Evolutionary conservation across 192 early-diverging fungal species (phyloP), one percentile per base, ranked within the genome.

Genomic region (Phlyctochytrium planicorne): DNA sequence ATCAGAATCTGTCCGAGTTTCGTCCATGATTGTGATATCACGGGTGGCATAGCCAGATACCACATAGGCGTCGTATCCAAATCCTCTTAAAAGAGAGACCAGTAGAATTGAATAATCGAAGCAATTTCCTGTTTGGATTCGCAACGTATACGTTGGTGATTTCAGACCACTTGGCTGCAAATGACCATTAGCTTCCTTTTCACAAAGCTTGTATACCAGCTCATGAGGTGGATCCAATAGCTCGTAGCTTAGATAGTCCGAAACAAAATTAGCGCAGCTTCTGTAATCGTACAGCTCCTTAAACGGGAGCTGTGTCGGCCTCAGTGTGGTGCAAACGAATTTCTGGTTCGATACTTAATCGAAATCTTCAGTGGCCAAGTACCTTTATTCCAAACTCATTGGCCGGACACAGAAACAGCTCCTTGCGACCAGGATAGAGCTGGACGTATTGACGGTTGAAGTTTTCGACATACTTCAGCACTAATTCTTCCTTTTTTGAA

Each of bases 61-160:
- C 27, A 86, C 81, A 60, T 78, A 84, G 30, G 84, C 84, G 66
- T 86, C 84, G 69, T 84, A 86, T 0, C 84, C 84, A 3, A 82
- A 83, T 3, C 84, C 84, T 2, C 75, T 73, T 16, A 86, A 70
- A 0, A 86, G 75, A 1, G 82, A 84, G 23, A 75, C 76, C 20
- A 86, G 74, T 10, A 86, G 67, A 3, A 79, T 77, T 0, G 82
- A 72, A 61, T 79, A 77, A 61, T 86, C 84, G 53, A 84, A 86
- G 55, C 75, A 75, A 64, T 80, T 86, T 29, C 84, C 84, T 27
- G 64, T 53, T 66, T 86, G 84, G 3, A 84, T 52, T 20, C 65
- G 66, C 25, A 84, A 68, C 25, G 84, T 86, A 67, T 79, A 84
- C 0, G 76, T 75, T 34, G 84, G 84, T 0, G 79, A 80, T 0